A percentile compares a stretch with the other conserved stretches of the same genome.
Conservation (phyloP, 2,329 filamentous ascomycete genomes). For the Fusarium sp. region DNA sequence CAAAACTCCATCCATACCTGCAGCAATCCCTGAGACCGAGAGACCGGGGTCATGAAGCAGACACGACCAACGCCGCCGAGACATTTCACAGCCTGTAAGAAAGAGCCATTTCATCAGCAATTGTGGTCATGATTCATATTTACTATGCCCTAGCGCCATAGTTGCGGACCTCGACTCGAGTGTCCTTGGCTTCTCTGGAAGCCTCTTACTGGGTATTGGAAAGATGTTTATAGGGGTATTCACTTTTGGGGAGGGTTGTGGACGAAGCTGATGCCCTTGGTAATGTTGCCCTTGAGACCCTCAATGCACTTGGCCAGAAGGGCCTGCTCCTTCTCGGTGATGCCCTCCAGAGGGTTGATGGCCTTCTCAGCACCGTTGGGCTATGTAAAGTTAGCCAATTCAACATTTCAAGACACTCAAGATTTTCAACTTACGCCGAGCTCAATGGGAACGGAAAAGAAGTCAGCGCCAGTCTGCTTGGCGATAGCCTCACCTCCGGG, state of each 20-base stretch:
- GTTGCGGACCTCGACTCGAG: conserved; percentile 47
- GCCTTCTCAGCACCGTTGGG: conserved; percentile 87
- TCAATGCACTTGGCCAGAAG: conserved; percentile 80
- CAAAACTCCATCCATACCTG: conserved; percentile 41
- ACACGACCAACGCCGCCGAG: conserved; percentile 33
- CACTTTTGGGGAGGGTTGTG: conserved; percentile 91
- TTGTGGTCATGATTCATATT: conserved; percentile 48
- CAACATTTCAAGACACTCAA: conserved; percentile 10
- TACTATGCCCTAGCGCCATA: conserved; percentile 52
- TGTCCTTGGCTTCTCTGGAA: conserved; percentile 43
- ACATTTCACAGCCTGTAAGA: conserved; percentile 52
- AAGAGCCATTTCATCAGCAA: conserved; percentile 52
- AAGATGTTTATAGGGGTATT: conserved; percentile 53
- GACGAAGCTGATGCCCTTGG: conserved; percentile 92
- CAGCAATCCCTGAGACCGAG: conserved; percentile 29
- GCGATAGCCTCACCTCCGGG: conserved; percentile 86
- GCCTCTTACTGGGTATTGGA: conserved; percentile 43
- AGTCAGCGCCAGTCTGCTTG: conserved; percentile 87
- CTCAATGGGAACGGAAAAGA: conserved; percentile 96
- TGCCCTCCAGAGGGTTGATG: conserved; percentile 79
- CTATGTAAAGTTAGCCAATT: conserved; percentile 60
- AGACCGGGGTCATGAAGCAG: conserved; percentile 22
- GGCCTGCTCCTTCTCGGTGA: conserved; percentile 89
- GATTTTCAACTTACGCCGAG: conserved; percentile 79
- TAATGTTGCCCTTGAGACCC: conserved; percentile 91